Percentiles rank a stretch among this genome's conserved stretches.
Evolutionary conservation across 805 yeast species (phyloP).

Genomic region (Candida quercuum): DNA sequence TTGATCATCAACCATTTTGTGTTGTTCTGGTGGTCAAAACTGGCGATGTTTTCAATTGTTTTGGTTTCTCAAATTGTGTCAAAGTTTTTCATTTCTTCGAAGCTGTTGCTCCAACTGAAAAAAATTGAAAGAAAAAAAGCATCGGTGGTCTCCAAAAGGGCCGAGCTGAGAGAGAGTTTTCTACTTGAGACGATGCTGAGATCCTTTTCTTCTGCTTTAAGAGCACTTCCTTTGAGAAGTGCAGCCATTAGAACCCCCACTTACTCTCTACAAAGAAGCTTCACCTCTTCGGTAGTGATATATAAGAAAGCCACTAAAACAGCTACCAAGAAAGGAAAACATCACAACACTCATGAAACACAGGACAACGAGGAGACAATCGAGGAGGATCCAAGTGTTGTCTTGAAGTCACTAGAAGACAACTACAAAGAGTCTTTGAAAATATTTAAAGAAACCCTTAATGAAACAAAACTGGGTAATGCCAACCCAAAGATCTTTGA

Average conservation of each 20-base stretch:
- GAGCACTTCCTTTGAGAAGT: background rate
- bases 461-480: constrained; percentile 64
- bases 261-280: constrained; percentile 6
- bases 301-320: constrained; percentile 18
- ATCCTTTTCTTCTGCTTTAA: no score
- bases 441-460: constrained; percentile 47
- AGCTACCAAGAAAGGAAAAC: constrained; percentile 9
- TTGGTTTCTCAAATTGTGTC: no score
- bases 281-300: constrained; percentile 3
- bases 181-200: no score
- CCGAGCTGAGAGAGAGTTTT: no score
- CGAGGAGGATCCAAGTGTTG: constrained; percentile 17
- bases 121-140: no score
- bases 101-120: no score
- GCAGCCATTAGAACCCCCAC: constrained; percentile 3
- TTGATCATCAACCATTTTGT: constrained; percentile 3
- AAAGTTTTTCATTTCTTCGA: no score
- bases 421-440: constrained; percentile 44
- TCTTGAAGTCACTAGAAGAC: constrained; percentile 11
- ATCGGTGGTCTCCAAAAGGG: no score
- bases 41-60: no score
- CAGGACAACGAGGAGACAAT: constrained; percentile 9
- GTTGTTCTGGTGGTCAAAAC: no score
- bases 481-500: constrained; percentile 66
- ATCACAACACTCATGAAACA: background rate